Base-by-base conservation (phyloP, 2,329 filamentous ascomycete genomes). In the Cryphonectria nitschkei region DNA sequence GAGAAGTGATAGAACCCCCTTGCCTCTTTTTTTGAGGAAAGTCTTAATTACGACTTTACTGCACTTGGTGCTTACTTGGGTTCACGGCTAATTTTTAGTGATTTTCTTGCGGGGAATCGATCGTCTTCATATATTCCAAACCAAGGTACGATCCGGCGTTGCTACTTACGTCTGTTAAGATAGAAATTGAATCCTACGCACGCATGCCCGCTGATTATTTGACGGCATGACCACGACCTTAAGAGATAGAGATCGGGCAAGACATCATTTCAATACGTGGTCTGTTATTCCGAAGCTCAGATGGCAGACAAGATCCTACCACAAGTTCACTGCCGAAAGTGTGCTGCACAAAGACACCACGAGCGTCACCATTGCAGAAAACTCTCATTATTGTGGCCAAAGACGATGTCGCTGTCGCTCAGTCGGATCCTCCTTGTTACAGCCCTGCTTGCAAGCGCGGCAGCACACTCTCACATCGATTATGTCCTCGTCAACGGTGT, bases 401-500 rank as follows among this genome's bases (percentile, higher is more conserved):
- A n/a, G 19, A 46, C 39, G 29, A 64, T 64, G 39, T 29, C 61
- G 29, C 61, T 7, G 22, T 46, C 16, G 14, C 26, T 64, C 3
- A 26, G 3, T 64, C 37, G 11, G 13, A 37, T 32, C 13, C 14
- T 39, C n/a, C 13, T 16, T 26, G 39, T n/a, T 3, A 39, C 37
- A n/a, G 13, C 22, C 4, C 39, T 64, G n/a, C 11, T 37, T 29
- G 19, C 22, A 7, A 46, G 50, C 13, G 54, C 54, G 34, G 54
- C 54, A 67, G 74, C 75, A 3, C 79, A 80, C 65, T 79, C 79
- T 6, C 79, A 78, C 70, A 75, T 80, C 68, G 67, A 74, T 29
- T 77, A 77, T 74, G 74, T 80, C 68, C 80, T 83, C 66, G 81
- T 84, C 66, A 83, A 85, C 72, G 85, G 85, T 65, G 77, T 77